Percentiles rank a stretch among this genome's conserved stretches.
Conservation (phyloP, 495 filamentous ascomycete species). For the Penicillium bialowiezense region DNA sequence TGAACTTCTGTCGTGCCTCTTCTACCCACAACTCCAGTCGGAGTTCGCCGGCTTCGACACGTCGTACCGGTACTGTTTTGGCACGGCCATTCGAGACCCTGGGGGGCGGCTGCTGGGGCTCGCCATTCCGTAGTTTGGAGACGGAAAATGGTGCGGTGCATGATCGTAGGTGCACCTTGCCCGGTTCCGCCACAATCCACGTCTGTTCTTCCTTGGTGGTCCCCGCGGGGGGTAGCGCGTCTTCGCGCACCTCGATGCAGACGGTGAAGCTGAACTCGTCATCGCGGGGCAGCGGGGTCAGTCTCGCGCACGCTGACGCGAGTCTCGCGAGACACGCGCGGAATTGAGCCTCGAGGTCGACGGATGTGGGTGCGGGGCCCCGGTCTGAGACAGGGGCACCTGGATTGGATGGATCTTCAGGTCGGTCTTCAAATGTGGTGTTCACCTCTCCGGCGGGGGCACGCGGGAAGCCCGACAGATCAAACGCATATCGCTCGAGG, state of each 20-base stretch:
- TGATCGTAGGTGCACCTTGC: slow-evolving; percentile 43
- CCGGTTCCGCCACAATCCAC: slow-evolving; percentile 55
- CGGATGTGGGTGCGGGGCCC: slow-evolving; percentile 34
- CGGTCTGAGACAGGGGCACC: slow-evolving; percentile 34
- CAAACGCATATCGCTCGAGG: slow-evolving; percentile 85
- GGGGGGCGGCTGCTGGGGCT: slow-evolving; percentile 36
- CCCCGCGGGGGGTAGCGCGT: slow-evolving; percentile 70
- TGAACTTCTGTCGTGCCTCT: slow-evolving; percentile 55
- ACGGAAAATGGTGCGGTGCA: slow-evolving; percentile 47
- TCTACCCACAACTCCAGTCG: slow-evolving; percentile 56
- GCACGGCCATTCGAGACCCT: slow-evolving; percentile 43
- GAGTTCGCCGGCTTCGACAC: slow-evolving; percentile 52
- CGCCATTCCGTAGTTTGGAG: slow-evolving; percentile 39
- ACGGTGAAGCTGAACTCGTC: slow-evolving; percentile 79
- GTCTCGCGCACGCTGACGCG: slow-evolving; percentile 52
- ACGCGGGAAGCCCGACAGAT: slow-evolving; percentile 71
- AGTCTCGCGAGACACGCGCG: slow-evolving; percentile 54
- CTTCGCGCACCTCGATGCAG: slow-evolving; percentile 77
- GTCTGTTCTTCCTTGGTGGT: slow-evolving; percentile 51
- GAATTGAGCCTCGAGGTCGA: slow-evolving; percentile 72
- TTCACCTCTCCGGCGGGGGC: slow-evolving; percentile 51
- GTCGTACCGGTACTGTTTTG: slow-evolving; percentile 53
- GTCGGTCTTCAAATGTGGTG: slow-evolving; percentile 51
- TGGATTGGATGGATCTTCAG: slow-evolving; percentile 42
- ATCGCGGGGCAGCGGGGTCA: slow-evolving; percentile 64